A percentile compares a stretch with the other conserved stretches of the same genome.
Evolutionary conservation across 2,329 filamentous ascomycete species (phyloP).

Genomic region (Colletotrichum liaoningense): DNA sequence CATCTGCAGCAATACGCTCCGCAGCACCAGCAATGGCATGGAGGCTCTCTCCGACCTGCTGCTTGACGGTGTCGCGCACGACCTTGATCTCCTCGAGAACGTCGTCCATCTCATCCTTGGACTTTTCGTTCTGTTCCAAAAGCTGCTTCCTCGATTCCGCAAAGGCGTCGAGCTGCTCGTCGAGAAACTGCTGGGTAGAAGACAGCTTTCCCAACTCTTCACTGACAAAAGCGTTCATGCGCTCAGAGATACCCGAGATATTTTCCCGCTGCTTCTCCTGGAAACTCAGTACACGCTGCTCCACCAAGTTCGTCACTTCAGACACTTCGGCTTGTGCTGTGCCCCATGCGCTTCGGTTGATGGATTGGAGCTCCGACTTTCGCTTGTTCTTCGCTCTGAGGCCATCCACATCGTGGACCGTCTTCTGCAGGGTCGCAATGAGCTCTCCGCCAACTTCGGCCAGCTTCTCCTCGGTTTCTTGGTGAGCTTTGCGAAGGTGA

Average conservation of each 20-base stretch:
- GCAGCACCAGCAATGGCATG: constrained; percentile 86
- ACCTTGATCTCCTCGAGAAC: constrained; percentile 92
- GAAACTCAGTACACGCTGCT: constrained; percentile 79
- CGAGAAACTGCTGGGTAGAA: constrained; percentile 76
- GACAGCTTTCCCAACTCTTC: constrained; percentile 80
- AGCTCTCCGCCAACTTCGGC: constrained; percentile 79
- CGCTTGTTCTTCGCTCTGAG: constrained; percentile 88
- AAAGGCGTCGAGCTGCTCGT: constrained; percentile 76
- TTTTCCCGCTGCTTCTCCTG: constrained; percentile 78
- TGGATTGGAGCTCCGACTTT: constrained; percentile 83
- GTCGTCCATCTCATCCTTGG: constrained; percentile 89
- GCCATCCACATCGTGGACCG: constrained; percentile 82
- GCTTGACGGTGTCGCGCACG: constrained; percentile 89
- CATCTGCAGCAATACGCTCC: constrained; percentile 89
- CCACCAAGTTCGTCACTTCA: constrained; percentile 81
- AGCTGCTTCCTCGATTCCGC: constrained; percentile 75
- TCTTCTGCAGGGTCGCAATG: constrained; percentile 80
- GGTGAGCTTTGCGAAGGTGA: constrained; percentile 82
- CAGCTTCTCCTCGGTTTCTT: constrained; percentile 85
- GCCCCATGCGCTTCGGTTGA: constrained; percentile 84
- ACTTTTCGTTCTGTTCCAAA: constrained; percentile 73
- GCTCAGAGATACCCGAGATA: constrained; percentile 73
- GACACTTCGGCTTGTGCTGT: constrained; percentile 80
- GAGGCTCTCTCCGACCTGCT: constrained; percentile 84
- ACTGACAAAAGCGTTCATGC: constrained; percentile 82